These are phyloP conservation scores for Xerocomus amazonicus DNA, from an alignment of 1,284 basidiomycete species.

Conservation along the genomic window DNA sequence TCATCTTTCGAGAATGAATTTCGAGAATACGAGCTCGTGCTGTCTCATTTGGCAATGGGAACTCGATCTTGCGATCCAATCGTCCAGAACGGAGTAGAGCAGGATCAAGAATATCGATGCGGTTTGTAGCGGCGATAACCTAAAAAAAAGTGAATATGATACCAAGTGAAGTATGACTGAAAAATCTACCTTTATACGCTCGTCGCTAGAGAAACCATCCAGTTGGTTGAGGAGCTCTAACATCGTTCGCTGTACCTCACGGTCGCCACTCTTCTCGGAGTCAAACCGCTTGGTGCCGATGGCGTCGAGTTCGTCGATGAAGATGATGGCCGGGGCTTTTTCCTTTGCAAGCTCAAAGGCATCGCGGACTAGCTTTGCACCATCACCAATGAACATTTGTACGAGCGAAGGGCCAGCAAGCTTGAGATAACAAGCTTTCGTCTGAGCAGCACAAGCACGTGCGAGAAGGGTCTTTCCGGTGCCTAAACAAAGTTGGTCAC, in stretches of 20 bases:
- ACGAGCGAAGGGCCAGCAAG: conserved; percentile 97
- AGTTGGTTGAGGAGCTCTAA: conserved; percentile 97
- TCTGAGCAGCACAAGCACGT: conserved; percentile 95
- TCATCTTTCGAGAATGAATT: conserved; percentile 97
- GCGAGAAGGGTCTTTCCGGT: conserved; percentile 98
- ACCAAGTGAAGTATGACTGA: not conserved
- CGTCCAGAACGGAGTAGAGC: conserved; percentile 97
- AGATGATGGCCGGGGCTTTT: conserved; percentile 99
- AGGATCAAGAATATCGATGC: conserved; percentile 98
- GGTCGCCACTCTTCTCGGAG: conserved; percentile 97
- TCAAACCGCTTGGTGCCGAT: conserved; percentile 98
- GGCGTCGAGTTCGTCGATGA: conserved; percentile 97
- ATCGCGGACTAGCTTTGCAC: conserved; percentile 96
- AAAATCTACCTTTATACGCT: conserved; percentile 83
- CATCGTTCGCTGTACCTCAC: conserved; percentile 99
- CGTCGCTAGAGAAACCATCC: conserved; percentile 95
- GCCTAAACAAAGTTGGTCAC: conserved; percentile 35
- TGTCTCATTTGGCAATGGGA: conserved; percentile 91
- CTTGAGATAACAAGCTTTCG: conserved; percentile 97
- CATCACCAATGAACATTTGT: conserved; percentile 99
- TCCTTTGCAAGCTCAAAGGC: conserved; percentile 96
- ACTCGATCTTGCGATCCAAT: conserved; percentile 95
- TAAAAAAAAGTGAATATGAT: conserved; percentile 31
- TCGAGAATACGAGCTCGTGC: conserved; percentile 94
- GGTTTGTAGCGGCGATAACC: conserved; percentile 98